These are phyloP conservation scores for Cylindrotheca closterium DNA, from an alignment of 108 stramenopile species.

Conservation along the genomic window DNA sequence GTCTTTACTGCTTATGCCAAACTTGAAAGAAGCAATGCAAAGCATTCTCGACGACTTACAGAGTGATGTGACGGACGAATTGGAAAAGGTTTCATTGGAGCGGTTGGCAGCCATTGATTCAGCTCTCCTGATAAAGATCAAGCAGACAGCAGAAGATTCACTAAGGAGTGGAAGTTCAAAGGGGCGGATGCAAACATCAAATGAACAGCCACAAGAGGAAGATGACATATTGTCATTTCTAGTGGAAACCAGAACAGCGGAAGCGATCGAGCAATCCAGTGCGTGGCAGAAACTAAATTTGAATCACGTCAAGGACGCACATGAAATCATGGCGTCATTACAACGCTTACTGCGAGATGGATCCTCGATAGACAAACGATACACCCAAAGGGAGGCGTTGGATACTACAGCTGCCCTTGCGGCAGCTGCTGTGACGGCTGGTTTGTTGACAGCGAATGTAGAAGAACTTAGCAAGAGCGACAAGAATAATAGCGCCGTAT, in stretches of 20 bases:
- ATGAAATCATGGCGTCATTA: slow-evolving; percentile 54
- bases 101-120: slow-evolving; percentile 82
- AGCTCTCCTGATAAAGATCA: slow-evolving; percentile 66
- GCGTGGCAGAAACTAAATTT: slow-evolving; percentile 71
- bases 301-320: slow-evolving; percentile 51
- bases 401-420: slow-evolving; percentile 40
- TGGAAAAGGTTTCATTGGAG: slow-evolving; percentile 85
- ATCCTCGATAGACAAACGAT: slow-evolving; percentile 32
- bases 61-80: slow-evolving; percentile 62
- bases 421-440: slow-evolving; percentile 42
- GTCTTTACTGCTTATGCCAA: slow-evolving; percentile 42
- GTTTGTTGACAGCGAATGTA: slow-evolving; percentile 27
- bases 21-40: slow-evolving; percentile 76
- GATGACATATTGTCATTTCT: slow-evolving; percentile 31
- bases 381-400: slow-evolving; percentile 43
- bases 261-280: slow-evolving; percentile 34
- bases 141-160: slow-evolving; percentile 58
- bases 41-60: slow-evolving; percentile 78
- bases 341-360: slow-evolving; percentile 47
- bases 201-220: neutral
- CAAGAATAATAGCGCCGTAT: slow-evolving; percentile 16
- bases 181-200: neutral
- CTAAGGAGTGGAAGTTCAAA: slow-evolving; percentile 34
- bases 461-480: slow-evolving; percentile 33
- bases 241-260: slow-evolving; percentile 35